These are phyloP conservation scores for cucumber (Cucumis sativus) DNA, from an alignment of 306 rosid species.

Conservation along the genomic window Cucumber_9930_V3 NC_026659.2:3943501-3944000, in stretches of 20 bases:
- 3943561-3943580: neutral
- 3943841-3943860: conserved; percentile 90
- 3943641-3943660: conserved; percentile 22
- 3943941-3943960: conserved; percentile 75
- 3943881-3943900: conserved; percentile 82
- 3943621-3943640: neutral
- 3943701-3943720: conserved; percentile 81
- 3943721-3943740: conserved; percentile 67
- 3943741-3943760: conserved; percentile 72
- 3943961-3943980: conserved; percentile 75
- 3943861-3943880: conserved; percentile 92
- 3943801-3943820: conserved; percentile 84
- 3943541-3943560: neutral
- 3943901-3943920: conserved; percentile 83
- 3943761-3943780: conserved; percentile 56
- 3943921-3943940: conserved; percentile 65
- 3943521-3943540: neutral
- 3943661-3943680: conserved; percentile 81
- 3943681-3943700: conserved; percentile 77
- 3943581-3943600: neutral
- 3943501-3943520: neutral
- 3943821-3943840: conserved; percentile 69
- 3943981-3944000: conserved; percentile 41
- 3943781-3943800: conserved; percentile 63
- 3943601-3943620: neutral